These are phyloP conservation scores for Cercospora sesami DNA, from an alignment of 2,329 filamentous ascomycete genomes.

Conservation along the genomic window DNA sequence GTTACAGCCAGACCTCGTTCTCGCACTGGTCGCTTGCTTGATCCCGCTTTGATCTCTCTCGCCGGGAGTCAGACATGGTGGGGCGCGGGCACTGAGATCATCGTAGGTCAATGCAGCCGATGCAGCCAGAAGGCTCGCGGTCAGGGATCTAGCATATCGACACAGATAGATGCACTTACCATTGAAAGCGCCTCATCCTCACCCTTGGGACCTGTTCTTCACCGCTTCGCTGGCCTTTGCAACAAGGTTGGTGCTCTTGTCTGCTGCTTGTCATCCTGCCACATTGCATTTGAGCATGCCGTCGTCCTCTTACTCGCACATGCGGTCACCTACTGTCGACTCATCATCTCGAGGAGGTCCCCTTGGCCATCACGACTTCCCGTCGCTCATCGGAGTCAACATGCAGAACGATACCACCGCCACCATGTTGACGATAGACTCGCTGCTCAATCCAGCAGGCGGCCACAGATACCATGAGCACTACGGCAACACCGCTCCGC, in stretches of 20 bases:
- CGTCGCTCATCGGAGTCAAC: not conserved
- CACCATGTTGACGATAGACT: slow-evolving; percentile 45
- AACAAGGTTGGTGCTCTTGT: slow-evolving; percentile 7
- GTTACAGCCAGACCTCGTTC: slow-evolving; percentile 7
- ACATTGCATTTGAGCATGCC: slow-evolving; percentile 23
- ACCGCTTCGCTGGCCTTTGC: slow-evolving; percentile 25
- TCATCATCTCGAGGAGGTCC: slow-evolving; percentile 17
- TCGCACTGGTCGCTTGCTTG: slow-evolving; percentile 19
- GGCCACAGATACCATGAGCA: slow-evolving; percentile 26
- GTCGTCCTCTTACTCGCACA: slow-evolving; percentile 24
- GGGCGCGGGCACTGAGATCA: slow-evolving; percentile 19
- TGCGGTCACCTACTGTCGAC: slow-evolving; percentile 29
- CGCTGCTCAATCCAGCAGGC: slow-evolving; percentile 43
- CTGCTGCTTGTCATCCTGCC: slow-evolving; percentile 10
- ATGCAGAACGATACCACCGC: slow-evolving; percentile 20
- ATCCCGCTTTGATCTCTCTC: slow-evolving; percentile 23
- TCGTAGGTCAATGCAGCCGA: slow-evolving; percentile 25
- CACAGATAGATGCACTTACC: slow-evolving; percentile 25
- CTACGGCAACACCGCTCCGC: slow-evolving; percentile 25
- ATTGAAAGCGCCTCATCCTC: slow-evolving; percentile 31
- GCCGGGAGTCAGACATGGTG: slow-evolving; percentile 30
- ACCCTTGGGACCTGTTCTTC: slow-evolving; percentile 22
- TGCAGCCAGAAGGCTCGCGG: slow-evolving; percentile 18
- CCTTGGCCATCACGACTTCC: slow-evolving; percentile 11
- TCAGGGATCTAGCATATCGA: slow-evolving; percentile 22